Conservation (phyloP, 768 basidiomycete genomes). For the Pleurotus salmoneostramineus region DNA sequence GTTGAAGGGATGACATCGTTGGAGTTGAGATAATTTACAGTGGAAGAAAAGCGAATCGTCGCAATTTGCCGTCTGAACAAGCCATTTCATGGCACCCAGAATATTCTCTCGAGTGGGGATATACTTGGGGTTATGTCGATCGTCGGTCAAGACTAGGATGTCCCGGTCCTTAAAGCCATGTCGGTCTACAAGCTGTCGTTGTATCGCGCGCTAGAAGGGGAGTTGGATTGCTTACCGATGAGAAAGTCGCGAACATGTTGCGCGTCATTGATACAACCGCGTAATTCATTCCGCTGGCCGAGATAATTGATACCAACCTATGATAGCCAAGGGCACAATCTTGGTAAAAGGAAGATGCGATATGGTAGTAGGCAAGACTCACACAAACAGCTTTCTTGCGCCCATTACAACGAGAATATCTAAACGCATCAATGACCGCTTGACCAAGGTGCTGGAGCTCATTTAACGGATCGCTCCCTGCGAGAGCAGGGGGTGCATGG, state of each 20-base stretch:
- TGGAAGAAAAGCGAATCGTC: constrained; percentile 80
- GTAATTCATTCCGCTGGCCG: constrained; percentile 58
- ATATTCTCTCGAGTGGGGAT: constrained; percentile 53
- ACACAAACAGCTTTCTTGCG: constrained; percentile 80
- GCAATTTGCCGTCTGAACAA: constrained; percentile 62
- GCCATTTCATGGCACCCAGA: constrained; percentile 48
- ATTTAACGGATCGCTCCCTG: neutral
- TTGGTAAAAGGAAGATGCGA: constrained; percentile 7
- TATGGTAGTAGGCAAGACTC: constrained; percentile 25
- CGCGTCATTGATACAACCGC: constrained; percentile 83
- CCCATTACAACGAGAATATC: constrained; percentile 78
- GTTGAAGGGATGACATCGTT: neutral
- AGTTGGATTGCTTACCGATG: constrained; percentile 19
- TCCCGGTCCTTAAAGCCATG: constrained; percentile 13
- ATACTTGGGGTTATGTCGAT: constrained; percentile 54
- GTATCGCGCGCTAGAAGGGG: neutral
- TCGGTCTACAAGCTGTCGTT: constrained; percentile 29
- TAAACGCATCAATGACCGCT: constrained; percentile 30
- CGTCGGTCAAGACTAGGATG: constrained; percentile 26
- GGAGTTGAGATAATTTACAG: constrained; percentile 28
- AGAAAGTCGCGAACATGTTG: constrained; percentile 67
- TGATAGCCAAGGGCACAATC: neutral
- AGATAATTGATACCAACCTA: constrained; percentile 81
- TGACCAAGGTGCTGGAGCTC: neutral
- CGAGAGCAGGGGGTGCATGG: neutral